Evolutionary conservation across 805 yeast genomes (phyloP).

Genomic region (Ogataea parapolymorpha): DNA sequence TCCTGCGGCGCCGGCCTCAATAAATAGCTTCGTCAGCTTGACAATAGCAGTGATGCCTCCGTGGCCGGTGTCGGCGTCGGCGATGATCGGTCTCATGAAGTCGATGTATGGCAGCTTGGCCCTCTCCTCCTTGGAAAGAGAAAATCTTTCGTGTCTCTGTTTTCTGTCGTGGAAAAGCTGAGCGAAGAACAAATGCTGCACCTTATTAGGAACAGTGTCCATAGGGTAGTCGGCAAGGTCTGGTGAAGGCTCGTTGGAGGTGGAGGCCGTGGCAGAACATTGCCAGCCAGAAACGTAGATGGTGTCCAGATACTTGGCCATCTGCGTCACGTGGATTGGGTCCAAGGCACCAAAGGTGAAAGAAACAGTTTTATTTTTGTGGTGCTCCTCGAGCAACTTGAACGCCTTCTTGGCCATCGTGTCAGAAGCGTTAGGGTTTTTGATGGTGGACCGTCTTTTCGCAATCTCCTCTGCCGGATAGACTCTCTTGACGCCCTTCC

Average conservation of each 20-base stretch:
- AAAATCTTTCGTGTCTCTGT: conserved; percentile 81
- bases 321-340: conserved; percentile 92
- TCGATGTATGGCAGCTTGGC: conserved; percentile 72
- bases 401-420: conserved; percentile 80
- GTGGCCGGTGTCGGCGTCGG: conserved; percentile 98
- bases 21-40: conserved; percentile 91
- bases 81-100: conserved; percentile 90
- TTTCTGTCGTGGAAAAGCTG: conserved; percentile 96
- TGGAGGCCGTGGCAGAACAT: conserved; percentile 95
- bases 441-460: conserved; percentile 76
- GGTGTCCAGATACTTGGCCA: conserved; percentile 93
- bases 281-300: conserved; percentile 98
- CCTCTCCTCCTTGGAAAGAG: conserved; percentile 60
- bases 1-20: conserved; percentile 98
- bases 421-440: conserved; percentile 72
- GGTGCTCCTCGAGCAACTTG: conserved; percentile 68
- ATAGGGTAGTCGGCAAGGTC: conserved; percentile 98
- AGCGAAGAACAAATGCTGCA: conserved; percentile 94
- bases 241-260: conserved; percentile 96
- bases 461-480: conserved; percentile 90
- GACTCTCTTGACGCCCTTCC: conserved; percentile 83
- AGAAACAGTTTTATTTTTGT: conserved; percentile 66
- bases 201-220: conserved; percentile 98
- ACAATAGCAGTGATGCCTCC: conserved; percentile 97
- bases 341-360: conserved; percentile 95